These are phyloP conservation scores for Penicillium alfredii DNA, from an alignment of 495 filamentous ascomycete species.

Conservation along the genomic window DNA sequence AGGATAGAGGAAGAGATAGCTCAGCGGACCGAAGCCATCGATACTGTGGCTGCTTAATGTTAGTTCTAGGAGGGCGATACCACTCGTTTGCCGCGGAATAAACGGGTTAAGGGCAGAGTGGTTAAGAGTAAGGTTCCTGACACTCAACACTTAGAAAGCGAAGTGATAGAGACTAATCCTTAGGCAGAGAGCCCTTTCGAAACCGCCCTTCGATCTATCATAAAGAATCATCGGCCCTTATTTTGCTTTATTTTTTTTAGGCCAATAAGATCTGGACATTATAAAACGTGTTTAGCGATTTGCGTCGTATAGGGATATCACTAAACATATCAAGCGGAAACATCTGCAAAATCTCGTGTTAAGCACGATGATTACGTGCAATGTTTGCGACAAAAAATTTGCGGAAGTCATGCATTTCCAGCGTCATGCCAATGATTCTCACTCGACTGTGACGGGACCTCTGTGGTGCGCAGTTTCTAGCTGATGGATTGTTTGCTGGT, in stretches of 20 bases:
- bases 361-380: conserved; percentile 11
- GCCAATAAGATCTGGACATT: conserved; percentile 24
- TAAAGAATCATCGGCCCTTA: conserved; percentile 24
- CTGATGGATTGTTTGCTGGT: too few relatives aligned
- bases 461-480: too few relatives aligned
- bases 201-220: conserved; percentile 21
- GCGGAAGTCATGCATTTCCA: conserved; percentile 14
- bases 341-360: conserved; percentile 25
- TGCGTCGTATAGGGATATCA: conserved; percentile 27
- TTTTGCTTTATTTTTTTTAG: conserved; percentile 36
- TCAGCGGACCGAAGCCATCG: conserved; percentile 26
- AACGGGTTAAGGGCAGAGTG: too few relatives aligned
- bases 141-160: too few relatives aligned
- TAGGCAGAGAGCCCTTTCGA: conserved; percentile 1
- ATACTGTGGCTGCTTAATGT: conserved; percentile 28
- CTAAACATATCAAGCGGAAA: conserved; percentile 39
- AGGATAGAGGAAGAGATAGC: conserved; percentile 30
- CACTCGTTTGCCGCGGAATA: conserved; percentile 14
- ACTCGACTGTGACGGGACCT: conserved; percentile 12
- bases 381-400: conserved; percentile 14
- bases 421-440: conserved; percentile 13
- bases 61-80: conserved; percentile 25
- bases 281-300: conserved; percentile 24
- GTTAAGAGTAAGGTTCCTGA: too few relatives aligned
- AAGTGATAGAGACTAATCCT: too few relatives aligned